Conservation (phyloP, 164 flowering plant genomes). For the Chimonanthus praecox region DNA sequence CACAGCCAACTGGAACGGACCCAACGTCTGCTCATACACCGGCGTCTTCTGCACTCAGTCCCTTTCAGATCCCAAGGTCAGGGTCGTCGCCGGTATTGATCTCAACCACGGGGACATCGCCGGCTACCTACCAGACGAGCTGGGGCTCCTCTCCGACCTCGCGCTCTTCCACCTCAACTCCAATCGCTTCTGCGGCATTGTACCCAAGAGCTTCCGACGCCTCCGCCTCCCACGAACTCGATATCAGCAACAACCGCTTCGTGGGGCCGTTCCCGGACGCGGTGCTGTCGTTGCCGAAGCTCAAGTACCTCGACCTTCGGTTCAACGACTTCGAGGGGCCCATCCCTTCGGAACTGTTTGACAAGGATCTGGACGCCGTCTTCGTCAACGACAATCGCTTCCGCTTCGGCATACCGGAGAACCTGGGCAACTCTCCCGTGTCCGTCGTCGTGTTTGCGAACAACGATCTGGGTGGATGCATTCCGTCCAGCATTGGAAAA, state of each 20-base stretch:
- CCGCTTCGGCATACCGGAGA: conserved; percentile 51
- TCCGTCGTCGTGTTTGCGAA: conserved; percentile 71
- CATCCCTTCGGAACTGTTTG: conserved; percentile 56
- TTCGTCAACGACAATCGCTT: conserved; percentile 75
- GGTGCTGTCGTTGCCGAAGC: conserved; percentile 44
- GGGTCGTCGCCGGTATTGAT: conserved; percentile 67
- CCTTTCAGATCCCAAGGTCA: conserved; percentile 12
- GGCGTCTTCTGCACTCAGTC: conserved; percentile 58
- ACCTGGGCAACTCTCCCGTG: conserved; percentile 77
- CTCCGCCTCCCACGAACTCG: conserved; percentile 63
- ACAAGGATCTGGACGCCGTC: conserved; percentile 60
- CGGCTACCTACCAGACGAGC: conserved; percentile 64
- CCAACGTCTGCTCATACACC: conserved; percentile 58
- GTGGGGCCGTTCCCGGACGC: conserved; percentile 62
- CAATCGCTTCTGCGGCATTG: conserved; percentile 71
- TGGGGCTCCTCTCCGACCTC: conserved; percentile 64
- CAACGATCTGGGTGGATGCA: conserved; percentile 68
- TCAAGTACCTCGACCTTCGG: conserved; percentile 70
- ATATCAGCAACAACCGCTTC: conserved; percentile 77
- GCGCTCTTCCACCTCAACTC: conserved; percentile 81
- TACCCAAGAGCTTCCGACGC: conserved; percentile 39
- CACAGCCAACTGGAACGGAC: conserved; percentile 63
- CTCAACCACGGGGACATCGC: conserved; percentile 81
- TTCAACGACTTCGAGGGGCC: conserved; percentile 81
- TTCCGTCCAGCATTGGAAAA: conserved; percentile 63